Base-by-base conservation (phyloP, 2,329 filamentous ascomycete genomes). In the Aspergillus novofumigatus region DNA sequence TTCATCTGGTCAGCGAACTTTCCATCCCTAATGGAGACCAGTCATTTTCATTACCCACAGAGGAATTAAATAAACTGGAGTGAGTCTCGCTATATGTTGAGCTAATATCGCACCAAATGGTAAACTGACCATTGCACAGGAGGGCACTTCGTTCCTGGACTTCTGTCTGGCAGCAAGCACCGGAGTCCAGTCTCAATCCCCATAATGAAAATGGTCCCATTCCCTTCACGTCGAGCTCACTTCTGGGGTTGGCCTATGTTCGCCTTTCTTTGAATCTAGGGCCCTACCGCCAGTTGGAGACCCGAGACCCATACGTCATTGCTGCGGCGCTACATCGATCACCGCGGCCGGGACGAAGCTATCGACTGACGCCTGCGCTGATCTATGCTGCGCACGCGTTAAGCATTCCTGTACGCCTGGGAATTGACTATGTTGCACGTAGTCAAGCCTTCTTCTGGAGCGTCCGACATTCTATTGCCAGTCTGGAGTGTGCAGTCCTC, bases 301-400 rank as follows among this genome's bases (percentile, higher is more conserved):
- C 84, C 7, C 79, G 87, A 32, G 86, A 90, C 64, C 82, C 85
- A 1, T 73, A 79, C 49, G 70, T 83, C 28, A 86, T 90, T 59
- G 86, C 86, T 1, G 79, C 80, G 41, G 81, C 84, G 1, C 81
- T 90, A 59, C 80, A 80, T 54, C 79, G 82, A 50, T 83, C 83
- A 20, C 84, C 85, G 0, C 75, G 82, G 26, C 78, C 88, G 10
- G 77, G 82, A 21, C 80, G 87, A 52, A 86, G 82, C 53, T 75
- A 81, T 21, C 81, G 83, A 32, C 78, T 89, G 25, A 85, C 83
- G 35, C 78, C 85, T 49, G 87, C 86, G 1, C 82, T 89, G 0
- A 80, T 88, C 28, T 87, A 90, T 64, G 84, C 86, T 1, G 83
- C 87, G 28, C 87, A 89, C 66, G 86, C 87, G 0, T 74, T 90